Evolutionary conservation across 495 filamentous ascomycete species (phyloP).

Genomic region (Podospora fimiseda): DNA sequence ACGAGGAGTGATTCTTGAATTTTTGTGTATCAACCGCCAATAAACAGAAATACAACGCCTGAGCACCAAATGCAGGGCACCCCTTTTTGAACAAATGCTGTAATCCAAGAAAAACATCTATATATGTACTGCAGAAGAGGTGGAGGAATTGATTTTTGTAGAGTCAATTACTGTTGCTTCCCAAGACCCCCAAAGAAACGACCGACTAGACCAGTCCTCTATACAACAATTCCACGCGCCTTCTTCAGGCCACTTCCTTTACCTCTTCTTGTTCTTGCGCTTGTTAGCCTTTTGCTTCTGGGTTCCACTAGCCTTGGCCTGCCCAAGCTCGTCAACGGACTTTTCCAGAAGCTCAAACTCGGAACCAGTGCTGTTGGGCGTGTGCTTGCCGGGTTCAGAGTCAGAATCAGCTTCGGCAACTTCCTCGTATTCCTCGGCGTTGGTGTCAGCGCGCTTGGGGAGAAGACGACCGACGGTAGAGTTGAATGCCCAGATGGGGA

Average conservation of each 20-base stretch:
- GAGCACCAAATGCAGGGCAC: too few relatives aligned
- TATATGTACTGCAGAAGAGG: neutral
- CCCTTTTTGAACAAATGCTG: neutral
- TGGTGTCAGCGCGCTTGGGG: constrained; percentile 26
- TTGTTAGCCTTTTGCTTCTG: constrained; percentile 38
- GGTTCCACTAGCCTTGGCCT: constrained; percentile 37
- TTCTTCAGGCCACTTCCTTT: constrained; percentile 1
- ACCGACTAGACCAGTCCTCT: neutral
- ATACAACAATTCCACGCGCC: neutral
- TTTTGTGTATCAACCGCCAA: too few relatives aligned
- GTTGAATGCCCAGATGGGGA: constrained; percentile 62
- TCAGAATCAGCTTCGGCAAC: constrained; percentile 32
- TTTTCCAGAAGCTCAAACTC: constrained; percentile 53
- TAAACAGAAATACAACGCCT: too few relatives aligned
- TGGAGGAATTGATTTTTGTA: neutral
- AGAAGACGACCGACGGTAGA: constrained; percentile 51
- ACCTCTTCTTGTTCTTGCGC: constrained; percentile 45
- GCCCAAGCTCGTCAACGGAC: constrained; percentile 39
- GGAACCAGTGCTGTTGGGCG: constrained; percentile 41
- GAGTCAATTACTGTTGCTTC: too few relatives aligned
- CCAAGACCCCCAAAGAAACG: too few relatives aligned
- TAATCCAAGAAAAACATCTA: neutral
- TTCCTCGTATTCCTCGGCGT: constrained; percentile 25
- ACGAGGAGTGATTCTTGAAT: too few relatives aligned
- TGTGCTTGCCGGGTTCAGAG: constrained; percentile 33